Evolutionary conservation across 2,329 filamentous ascomycete species (phyloP).

Genomic region (Lojkania enalia): DNA sequence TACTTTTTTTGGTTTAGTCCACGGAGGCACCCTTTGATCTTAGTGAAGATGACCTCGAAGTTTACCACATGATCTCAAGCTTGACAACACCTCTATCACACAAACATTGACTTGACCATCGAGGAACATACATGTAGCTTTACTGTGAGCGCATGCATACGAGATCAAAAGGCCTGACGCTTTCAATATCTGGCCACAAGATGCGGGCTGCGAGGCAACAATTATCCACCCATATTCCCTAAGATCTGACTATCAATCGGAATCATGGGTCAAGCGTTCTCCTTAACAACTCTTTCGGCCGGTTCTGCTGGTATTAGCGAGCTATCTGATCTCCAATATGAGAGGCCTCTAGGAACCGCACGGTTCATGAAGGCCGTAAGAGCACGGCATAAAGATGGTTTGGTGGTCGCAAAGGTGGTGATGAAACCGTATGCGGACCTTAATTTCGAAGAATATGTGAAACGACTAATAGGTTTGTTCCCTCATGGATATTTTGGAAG

Average conservation of each 20-base stretch:
- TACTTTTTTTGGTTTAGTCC: slow-evolving; percentile 23
- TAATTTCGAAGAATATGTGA: slow-evolving; percentile 77
- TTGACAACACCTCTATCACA: too few species aligned
- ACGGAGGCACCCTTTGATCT: slow-evolving; percentile 13
- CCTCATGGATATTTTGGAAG: slow-evolving; percentile 2
- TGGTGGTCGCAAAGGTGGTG: slow-evolving; percentile 92
- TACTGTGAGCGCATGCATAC: too few species aligned
- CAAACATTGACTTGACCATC: too few species aligned
- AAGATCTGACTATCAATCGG: slow-evolving; percentile 13
- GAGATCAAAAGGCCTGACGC: background rate
- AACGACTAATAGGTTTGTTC: slow-evolving; percentile 70
- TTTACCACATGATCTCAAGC: slow-evolving; percentile 18
- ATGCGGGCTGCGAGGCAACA: slow-evolving; percentile 34
- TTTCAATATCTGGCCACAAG: slow-evolving; percentile 16
- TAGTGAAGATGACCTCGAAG: slow-evolving; percentile 23
- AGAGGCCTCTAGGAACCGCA: slow-evolving; percentile 86
- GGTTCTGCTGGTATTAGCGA: slow-evolving; percentile 95
- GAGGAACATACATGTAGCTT: slow-evolving; percentile 1
- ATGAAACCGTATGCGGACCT: slow-evolving; percentile 88
- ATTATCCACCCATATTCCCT: slow-evolving; percentile 21
- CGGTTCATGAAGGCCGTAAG: slow-evolving; percentile 97
- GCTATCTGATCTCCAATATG: slow-evolving; percentile 86
- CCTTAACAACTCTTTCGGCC: slow-evolving; percentile 85
- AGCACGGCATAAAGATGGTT: slow-evolving; percentile 83
- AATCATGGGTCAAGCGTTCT: slow-evolving; percentile 95